These are phyloP conservation scores for Dactylellina drechsleri DNA, from an alignment of 2,329 filamentous ascomycete genomes.

Conservation along the genomic window DNA sequence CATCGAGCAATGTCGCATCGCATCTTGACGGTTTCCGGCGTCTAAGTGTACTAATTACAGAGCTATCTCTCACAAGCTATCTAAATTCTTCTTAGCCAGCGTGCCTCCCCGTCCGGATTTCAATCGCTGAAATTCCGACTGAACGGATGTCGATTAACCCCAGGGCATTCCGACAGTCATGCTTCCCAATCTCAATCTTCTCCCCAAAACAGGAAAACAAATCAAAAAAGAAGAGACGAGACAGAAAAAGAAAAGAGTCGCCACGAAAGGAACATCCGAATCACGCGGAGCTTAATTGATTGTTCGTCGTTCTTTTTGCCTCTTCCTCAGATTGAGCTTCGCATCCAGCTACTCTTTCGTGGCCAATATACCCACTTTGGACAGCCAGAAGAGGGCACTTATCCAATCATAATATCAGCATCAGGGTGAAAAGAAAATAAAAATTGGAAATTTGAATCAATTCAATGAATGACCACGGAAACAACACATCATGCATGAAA, in stretches of 20 bases:
- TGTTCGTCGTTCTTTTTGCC: neutral
- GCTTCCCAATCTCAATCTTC: constrained; percentile 3
- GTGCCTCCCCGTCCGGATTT: constrained; percentile 1
- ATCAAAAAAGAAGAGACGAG: constrained; percentile 14
- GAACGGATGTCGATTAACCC: constrained; percentile 1
- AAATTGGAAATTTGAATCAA: neutral
- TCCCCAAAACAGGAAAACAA: constrained; percentile 38
- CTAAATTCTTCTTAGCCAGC: constrained; percentile 14
- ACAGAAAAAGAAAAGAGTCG: neutral
- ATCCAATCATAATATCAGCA: neutral
- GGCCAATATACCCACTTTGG: neutral
- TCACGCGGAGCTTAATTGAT: constrained; percentile 1
- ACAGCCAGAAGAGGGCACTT: neutral
- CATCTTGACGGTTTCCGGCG: constrained; percentile 17
- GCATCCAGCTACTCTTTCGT: constrained; percentile 11
- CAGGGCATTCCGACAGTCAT: constrained; percentile 4
- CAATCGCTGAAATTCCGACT: constrained; percentile 12
- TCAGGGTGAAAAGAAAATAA: neutral
- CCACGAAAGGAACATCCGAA: constrained; percentile 7
- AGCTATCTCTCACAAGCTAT: neutral
- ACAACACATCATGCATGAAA: constrained; percentile 55
- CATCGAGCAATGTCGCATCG: neutral
- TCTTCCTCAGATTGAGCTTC: constrained; percentile 2
- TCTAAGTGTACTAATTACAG: no score
- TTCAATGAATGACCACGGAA: constrained; percentile 40